Percentiles rank a stretch among this genome's conserved stretches.
Conservation (phyloP, 139 green algal species). For the Tetraselmis chui region DNA sequence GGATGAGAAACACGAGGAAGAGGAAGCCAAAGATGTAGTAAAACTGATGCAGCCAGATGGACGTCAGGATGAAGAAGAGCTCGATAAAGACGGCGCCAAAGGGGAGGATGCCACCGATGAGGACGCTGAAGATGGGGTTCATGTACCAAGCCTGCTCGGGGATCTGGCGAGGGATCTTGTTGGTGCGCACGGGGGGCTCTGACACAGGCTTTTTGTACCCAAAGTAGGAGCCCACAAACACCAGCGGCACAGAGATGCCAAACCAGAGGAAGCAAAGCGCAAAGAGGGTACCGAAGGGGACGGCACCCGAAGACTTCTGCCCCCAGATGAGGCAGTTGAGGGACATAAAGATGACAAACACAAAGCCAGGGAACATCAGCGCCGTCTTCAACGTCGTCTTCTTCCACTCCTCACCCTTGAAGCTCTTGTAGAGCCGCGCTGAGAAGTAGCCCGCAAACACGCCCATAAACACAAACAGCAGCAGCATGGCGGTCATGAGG, state of each 20-base stretch:
- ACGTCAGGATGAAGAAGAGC: conserved; percentile 99
- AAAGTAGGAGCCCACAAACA: conserved; percentile 92
- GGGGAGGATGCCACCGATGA: conserved; percentile 93
- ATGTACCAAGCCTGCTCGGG: conserved; percentile 97
- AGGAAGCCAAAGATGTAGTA: conserved; percentile 99
- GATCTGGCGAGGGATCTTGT: conserved; percentile 98
- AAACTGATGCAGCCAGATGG: conserved; percentile 94
- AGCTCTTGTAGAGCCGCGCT: conserved; percentile 84
- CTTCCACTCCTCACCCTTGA: conserved; percentile 87
- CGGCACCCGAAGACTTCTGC: conserved; percentile 82
- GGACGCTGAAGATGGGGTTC: conserved; percentile 78
- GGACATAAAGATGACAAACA: conserved; percentile 86
- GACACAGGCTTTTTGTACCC: conserved; percentile 83
- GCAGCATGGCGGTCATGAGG: conserved; percentile 91
- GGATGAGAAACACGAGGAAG: conserved; percentile 91
- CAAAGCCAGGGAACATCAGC: conserved; percentile 84
- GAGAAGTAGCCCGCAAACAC: conserved; percentile 89
- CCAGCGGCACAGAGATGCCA: conserved; percentile 91
- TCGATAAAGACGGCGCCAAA: conserved; percentile 99
- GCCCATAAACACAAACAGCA: conserved; percentile 98
- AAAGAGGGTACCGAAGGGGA: conserved; percentile 93
- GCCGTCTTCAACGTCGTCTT: conserved; percentile 86
- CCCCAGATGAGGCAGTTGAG: conserved; percentile 94
- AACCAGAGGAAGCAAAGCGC: conserved; percentile 97
- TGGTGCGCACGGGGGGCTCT: conserved; percentile 88